Percentiles rank a stretch among this genome's conserved stretches.
These are phyloP conservation scores for Xylariaceae sp. DNA, from an alignment of 2,329 filamentous ascomycete species.

Conservation along the genomic window DNA sequence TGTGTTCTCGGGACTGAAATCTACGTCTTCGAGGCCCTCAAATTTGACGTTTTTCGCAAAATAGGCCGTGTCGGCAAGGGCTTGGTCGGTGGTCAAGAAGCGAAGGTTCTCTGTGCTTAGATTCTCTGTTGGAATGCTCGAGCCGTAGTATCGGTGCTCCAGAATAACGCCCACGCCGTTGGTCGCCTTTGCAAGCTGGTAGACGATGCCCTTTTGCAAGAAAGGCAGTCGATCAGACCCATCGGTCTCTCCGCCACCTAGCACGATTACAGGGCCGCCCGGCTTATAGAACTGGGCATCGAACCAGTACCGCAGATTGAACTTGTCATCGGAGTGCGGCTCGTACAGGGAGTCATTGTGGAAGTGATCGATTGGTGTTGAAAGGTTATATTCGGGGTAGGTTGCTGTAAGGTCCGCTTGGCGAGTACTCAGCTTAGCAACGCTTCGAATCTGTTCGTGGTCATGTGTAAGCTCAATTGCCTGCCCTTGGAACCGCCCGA, in stretches of 20 bases:
- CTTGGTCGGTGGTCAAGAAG: conserved; percentile 84
- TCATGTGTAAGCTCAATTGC: conserved; percentile 18
- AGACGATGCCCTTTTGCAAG: conserved; percentile 78
- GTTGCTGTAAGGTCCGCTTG: conserved; percentile 26
- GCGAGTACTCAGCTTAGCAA: conserved; percentile 21
- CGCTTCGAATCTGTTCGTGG: conserved; percentile 25
- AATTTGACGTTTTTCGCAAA: conserved; percentile 78
- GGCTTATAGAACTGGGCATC: conserved; percentile 75
- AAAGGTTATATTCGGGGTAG: conserved; percentile 50
- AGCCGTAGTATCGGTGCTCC: conserved; percentile 88
- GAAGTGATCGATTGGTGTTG: conserved; percentile 76
- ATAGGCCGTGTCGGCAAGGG: conserved; percentile 79
- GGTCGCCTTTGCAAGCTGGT: conserved; percentile 72
- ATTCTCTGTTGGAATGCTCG: conserved; percentile 71
- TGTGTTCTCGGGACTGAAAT: conserved; percentile 68
- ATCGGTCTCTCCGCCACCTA: conserved; percentile 73
- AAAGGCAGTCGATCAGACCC: conserved; percentile 69
- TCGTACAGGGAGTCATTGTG: conserved; percentile 79
- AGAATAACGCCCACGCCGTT: conserved; percentile 79
- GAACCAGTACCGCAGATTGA: conserved; percentile 81
- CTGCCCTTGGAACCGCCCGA: background rate
- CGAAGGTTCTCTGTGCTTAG: conserved; percentile 73
- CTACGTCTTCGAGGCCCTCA: conserved; percentile 68
- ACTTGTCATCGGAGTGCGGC: conserved; percentile 73
- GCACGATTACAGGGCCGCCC: conserved; percentile 81